Percentiles rank a stretch among this genome's conserved stretches.
Conservation (phyloP, 2,329 filamentous ascomycete genomes). For the Phialophora expanda region DNA sequence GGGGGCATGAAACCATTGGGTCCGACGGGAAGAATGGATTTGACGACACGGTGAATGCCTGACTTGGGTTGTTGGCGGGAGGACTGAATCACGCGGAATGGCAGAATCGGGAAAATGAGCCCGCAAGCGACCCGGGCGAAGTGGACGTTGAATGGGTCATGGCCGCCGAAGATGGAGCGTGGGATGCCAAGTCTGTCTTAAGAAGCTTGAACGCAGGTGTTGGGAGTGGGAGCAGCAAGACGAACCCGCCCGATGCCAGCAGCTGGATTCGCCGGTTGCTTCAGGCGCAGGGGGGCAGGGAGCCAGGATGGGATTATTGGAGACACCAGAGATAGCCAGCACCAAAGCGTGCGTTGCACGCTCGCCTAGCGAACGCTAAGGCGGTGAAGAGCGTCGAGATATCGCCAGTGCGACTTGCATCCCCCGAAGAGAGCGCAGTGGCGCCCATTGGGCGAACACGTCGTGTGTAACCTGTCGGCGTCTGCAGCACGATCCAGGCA, state of each 20-base stretch:
- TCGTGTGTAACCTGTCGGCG: background rate
- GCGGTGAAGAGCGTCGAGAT: slow-evolving; percentile 2
- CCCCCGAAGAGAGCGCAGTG: background rate
- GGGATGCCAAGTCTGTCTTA: slow-evolving; percentile 1
- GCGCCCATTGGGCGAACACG: background rate
- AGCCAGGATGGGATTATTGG: background rate
- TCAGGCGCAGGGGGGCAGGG: background rate
- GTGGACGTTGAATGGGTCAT: background rate
- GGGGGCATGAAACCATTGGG: slow-evolving; percentile 15
- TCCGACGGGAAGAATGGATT: slow-evolving; percentile 1
- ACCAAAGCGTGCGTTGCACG: background rate
- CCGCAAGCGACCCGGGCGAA: slow-evolving; percentile 4
- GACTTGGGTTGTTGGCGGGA: slow-evolving; percentile 1
- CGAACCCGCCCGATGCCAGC: background rate
- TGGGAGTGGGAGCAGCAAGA: slow-evolving; percentile 2
- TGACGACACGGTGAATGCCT: background rate
- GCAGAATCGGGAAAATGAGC: slow-evolving; percentile 8
- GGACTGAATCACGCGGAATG: slow-evolving; percentile 10
- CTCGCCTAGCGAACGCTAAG: background rate
- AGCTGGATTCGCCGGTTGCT: background rate
- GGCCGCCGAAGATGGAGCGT: background rate
- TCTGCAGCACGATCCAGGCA: slow-evolving; percentile 20
- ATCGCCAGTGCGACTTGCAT: background rate
- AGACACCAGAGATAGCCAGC: background rate
- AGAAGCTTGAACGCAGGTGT: background rate